Conservation (phyloP, 2,329 filamentous ascomycete genomes). For the Metarhizium robertsii region DNA sequence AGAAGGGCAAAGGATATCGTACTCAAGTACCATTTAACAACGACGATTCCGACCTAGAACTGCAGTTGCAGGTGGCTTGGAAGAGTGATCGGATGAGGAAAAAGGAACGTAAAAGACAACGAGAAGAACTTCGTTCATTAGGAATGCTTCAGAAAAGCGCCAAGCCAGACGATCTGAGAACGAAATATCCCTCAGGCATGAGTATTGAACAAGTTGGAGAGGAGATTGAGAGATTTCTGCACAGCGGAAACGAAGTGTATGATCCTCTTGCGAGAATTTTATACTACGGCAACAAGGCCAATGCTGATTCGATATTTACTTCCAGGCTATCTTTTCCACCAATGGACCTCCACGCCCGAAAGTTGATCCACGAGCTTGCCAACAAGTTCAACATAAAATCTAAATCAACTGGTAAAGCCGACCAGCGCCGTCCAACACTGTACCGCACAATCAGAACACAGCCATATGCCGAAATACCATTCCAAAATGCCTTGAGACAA, state of each 20-base stretch:
- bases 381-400: slow-evolving; percentile 70
- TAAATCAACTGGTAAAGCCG: slow-evolving; percentile 68
- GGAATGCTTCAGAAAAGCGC: slow-evolving; percentile 54
- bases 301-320: slow-evolving; percentile 5
- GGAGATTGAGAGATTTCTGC: slow-evolving; percentile 65
- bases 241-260: slow-evolving; percentile 53
- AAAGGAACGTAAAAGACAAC: slow-evolving; percentile 57
- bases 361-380: slow-evolving; percentile 71
- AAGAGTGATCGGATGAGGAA: slow-evolving; percentile 63
- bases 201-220: slow-evolving; percentile 58
- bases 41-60: slow-evolving; percentile 59
- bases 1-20: slow-evolving; percentile 54
- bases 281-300: background rate
- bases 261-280: slow-evolving; percentile 15
- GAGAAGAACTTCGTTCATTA: slow-evolving; percentile 57
- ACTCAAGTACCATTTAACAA: slow-evolving; percentile 41
- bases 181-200: slow-evolving; percentile 68
- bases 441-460: slow-evolving; percentile 63
- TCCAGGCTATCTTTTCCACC: slow-evolving; percentile 65
- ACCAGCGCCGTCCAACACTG: slow-evolving; percentile 65
- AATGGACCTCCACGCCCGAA: slow-evolving; percentile 71
- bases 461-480: slow-evolving; percentile 47
- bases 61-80: slow-evolving; percentile 49
- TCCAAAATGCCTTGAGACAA: slow-evolving; percentile 36
- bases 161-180: slow-evolving; percentile 49